Base-by-base conservation (phyloP, 139 green algal species). In the Micractinium conductrix region DNA sequence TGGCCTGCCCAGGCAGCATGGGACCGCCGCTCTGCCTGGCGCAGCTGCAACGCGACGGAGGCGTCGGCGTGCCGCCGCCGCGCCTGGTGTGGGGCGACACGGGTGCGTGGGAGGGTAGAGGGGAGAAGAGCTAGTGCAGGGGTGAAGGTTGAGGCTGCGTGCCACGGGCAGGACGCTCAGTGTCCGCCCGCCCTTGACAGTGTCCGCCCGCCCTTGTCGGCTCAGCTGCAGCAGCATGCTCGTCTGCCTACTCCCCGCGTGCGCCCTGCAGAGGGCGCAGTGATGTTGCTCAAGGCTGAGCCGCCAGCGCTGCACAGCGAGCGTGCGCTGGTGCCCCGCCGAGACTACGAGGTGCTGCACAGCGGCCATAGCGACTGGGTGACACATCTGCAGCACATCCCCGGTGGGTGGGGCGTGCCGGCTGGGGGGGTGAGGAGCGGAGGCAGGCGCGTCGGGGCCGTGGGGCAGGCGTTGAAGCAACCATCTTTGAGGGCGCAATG, bases 311-410 rank as follows among this genome's bases (percentile, higher is more conserved):
- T 74, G 78, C 78, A 50, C 62, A 65, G 30, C 22, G 53, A 70
- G 42, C 78, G 78, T 8, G 42, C 21, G n/a, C n/a, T 83, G 78
- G 30, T 26, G 42, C 30, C 60, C 5, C 6, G 94, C 74, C 87
- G 92, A 80, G 92, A 95, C 86, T 94, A 92, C 83, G 88, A 92
- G 65, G 91, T 90, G 65, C 89, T 96, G 44, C 91, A 95, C 83
- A 80, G 93, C 44, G 91, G 94, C n/a, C 94, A 97, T 78, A 86
- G 26, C 1, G 94, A 97, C 83, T 97, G 94, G 94, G 89, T 97
- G 42, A 95, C 91, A 35, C 87, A 92, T 79, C 86, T 96, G 75
- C n/a, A 84, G 42, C 68, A 85, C 33, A 70, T 81, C 48, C 75
- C 50, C 33, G 76, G 76, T 82, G 75, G n/a, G n/a, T n/a, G n/a